Evolutionary conservation across 2,329 filamentous ascomycete genomes (phyloP).

Genomic region (Aspergillus luchuensis): DNA sequence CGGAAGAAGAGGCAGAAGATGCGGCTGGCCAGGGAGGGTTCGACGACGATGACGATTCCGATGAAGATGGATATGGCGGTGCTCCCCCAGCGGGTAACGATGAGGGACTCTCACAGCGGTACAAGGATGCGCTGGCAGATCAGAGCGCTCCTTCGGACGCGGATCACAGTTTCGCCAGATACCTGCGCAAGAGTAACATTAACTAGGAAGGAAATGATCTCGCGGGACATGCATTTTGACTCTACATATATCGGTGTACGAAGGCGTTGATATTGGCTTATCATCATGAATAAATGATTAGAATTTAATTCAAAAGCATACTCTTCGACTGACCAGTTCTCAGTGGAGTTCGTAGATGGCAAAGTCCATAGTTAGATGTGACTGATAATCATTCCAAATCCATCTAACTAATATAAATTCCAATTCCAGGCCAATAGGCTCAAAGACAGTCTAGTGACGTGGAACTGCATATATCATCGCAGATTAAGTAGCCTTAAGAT

Average conservation of each 20-base stretch:
- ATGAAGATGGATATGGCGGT: slow-evolving; percentile 61
- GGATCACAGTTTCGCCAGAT: slow-evolving; percentile 56
- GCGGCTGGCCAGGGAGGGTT: slow-evolving; percentile 41
- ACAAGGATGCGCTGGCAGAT: slow-evolving; percentile 71
- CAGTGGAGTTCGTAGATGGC: too few species aligned
- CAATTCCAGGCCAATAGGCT: too few species aligned
- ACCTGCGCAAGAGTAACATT: slow-evolving; percentile 45
- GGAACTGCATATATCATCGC: too few species aligned
- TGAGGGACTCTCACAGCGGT: slow-evolving; percentile 71
- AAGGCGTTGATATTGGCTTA: background rate
- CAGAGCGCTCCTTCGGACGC: slow-evolving; percentile 46
- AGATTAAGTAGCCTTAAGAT: too few species aligned
- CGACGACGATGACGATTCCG: slow-evolving; percentile 48
- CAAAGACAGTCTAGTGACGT: too few species aligned
- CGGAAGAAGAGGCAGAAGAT: slow-evolving; percentile 53
- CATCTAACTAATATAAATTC: too few species aligned
- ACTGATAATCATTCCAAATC: too few species aligned
- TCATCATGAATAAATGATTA: slow-evolving; percentile 6
- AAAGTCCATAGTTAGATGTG: too few species aligned
- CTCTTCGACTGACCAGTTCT: too few species aligned
- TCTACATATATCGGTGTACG: slow-evolving; percentile 8
- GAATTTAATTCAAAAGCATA: background rate
- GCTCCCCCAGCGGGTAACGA: slow-evolving; percentile 61
- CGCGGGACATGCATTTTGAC: background rate
- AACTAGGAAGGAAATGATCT: slow-evolving; percentile 21